Conservation (phyloP, 1,284 basidiomycete genomes). For the Wallemia hederae region DNA sequence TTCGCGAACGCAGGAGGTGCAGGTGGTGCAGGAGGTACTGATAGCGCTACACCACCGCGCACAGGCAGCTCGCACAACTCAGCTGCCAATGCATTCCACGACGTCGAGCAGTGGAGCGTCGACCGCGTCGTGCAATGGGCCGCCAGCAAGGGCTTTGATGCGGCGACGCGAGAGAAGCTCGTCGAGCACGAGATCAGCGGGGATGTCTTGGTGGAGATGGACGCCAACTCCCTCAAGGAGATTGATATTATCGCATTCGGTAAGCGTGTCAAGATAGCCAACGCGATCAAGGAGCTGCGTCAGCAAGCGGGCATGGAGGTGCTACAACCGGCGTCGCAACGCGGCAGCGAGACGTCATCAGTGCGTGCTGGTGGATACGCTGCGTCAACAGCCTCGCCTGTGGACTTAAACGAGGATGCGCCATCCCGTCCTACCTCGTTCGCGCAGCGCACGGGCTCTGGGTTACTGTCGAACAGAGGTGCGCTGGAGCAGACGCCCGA, state of each 20-base stretch:
- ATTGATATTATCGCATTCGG: constrained; percentile 84
- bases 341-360: background rate
- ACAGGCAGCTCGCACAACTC: background rate
- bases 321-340: background rate
- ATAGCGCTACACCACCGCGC: too few relatives aligned
- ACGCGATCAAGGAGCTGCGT: constrained; percentile 71
- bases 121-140: constrained; percentile 79
- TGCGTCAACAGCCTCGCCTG: background rate
- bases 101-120: constrained; percentile 49
- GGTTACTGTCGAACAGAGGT: background rate
- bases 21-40: too few relatives aligned
- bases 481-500: background rate
- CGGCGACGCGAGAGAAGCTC: constrained; percentile 54
- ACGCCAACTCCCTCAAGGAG: constrained; percentile 76
- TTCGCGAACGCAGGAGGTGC: background rate
- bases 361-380: background rate
- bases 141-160: constrained; percentile 53
- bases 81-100: background rate
- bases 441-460: background rate
- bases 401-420: background rate
- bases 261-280: constrained; percentile 71
- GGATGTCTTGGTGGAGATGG: constrained; percentile 80
- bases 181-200: constrained; percentile 94
- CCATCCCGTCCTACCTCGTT: background rate
- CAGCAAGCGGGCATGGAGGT: constrained; percentile 19